A percentile compares a stretch with the other conserved stretches of the same genome.
Evolutionary conservation across 805 yeast genomes (phyloP).

Genomic region (Barnettozyma californica): DNA sequence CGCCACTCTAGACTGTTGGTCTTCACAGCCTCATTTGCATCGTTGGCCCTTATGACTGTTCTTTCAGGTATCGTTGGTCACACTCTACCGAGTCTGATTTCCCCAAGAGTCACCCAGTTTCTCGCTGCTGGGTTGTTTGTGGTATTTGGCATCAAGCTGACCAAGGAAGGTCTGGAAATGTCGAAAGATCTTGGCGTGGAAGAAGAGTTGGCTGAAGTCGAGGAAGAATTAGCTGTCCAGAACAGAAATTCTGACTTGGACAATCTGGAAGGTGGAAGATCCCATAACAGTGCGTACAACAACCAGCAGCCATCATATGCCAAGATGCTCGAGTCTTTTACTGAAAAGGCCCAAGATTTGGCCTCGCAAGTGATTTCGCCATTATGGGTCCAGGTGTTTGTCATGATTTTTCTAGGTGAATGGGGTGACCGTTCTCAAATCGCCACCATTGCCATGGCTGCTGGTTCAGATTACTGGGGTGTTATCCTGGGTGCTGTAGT

Average conservation of each 20-base stretch:
- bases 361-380: conserved; percentile 59
- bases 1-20: conserved; percentile 78
- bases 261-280: conserved; percentile 46
- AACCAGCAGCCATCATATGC: conserved; percentile 10
- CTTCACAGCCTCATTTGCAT: conserved; percentile 81
- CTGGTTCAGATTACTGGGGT: conserved; percentile 87
- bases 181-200: conserved; percentile 79
- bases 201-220: conserved; percentile 95
- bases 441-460: conserved; percentile 98
- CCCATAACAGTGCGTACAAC: neutral
- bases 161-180: conserved; percentile 81
- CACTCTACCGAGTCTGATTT: conserved; percentile 76
- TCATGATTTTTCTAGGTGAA: conserved; percentile 95
- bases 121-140: conserved; percentile 78
- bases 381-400: conserved; percentile 87
- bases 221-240: conserved; percentile 75
- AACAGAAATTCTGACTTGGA: conserved; percentile 48
- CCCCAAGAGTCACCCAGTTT: conserved; percentile 74
- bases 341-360: conserved; percentile 8
- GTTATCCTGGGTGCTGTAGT: conserved; percentile 84
- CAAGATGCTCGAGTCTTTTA: neutral
- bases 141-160: conserved; percentile 72
- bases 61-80: conserved; percentile 90
- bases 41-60: conserved; percentile 86
- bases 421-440: conserved; percentile 99